Conservation (phyloP, 2,329 filamentous ascomycete genomes). For the Celoporthe dispersa region DNA sequence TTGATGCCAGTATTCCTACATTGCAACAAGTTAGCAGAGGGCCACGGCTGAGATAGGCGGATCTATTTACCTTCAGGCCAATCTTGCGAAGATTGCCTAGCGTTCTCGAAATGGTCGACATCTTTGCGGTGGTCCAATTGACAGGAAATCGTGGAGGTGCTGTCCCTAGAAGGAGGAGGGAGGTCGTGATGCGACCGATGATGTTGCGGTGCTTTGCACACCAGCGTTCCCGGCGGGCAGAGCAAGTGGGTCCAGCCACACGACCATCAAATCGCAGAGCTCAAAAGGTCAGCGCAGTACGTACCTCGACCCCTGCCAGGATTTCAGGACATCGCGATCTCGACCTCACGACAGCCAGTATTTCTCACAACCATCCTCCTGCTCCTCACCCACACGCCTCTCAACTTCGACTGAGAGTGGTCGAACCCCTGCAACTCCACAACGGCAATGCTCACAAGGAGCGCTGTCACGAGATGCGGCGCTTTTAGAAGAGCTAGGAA, state of each 20-base stretch:
- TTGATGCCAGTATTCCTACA: slow-evolving; percentile 87
- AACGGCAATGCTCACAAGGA: slow-evolving; percentile 42
- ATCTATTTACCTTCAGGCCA: slow-evolving; percentile 74
- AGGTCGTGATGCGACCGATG: slow-evolving; percentile 32
- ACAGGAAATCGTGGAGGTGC: slow-evolving; percentile 33
- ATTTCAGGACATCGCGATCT: slow-evolving; percentile 15
- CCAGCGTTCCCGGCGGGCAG: slow-evolving; percentile 21
- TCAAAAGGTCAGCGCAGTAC: slow-evolving; percentile 26
- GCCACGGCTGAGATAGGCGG: neutral
- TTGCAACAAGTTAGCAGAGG: slow-evolving; percentile 43
- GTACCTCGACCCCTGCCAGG: slow-evolving; percentile 30
- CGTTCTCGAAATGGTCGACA: slow-evolving; percentile 92
- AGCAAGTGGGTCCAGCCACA: slow-evolving; percentile 12
- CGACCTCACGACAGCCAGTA: neutral
- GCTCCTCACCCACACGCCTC: neutral
- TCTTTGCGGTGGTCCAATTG: slow-evolving; percentile 54
- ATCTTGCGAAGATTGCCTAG: slow-evolving; percentile 85
- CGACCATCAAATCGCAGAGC: slow-evolving; percentile 34
- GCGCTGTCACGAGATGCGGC: slow-evolving; percentile 33
- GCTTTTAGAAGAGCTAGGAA: slow-evolving; percentile 21
- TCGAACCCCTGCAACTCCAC: neutral
- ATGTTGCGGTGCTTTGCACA: slow-evolving; percentile 27
- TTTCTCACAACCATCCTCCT: neutral
- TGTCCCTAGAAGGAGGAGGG: slow-evolving; percentile 27
- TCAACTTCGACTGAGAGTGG: slow-evolving; percentile 18